Conservation (phyloP, 106 monocot genomes). For the Platanthera zijinensis region DNA sequence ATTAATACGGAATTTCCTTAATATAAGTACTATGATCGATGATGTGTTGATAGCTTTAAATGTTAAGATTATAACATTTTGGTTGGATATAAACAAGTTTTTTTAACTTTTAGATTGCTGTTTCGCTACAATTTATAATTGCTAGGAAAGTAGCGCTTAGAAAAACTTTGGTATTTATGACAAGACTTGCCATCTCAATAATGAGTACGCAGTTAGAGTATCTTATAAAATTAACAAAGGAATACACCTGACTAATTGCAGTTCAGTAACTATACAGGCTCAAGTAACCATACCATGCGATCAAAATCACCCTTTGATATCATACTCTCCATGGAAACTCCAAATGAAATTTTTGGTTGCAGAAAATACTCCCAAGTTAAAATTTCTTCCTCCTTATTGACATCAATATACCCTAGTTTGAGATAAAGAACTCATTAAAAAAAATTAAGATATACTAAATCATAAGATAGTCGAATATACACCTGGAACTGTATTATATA, state of each 20-base stretch:
- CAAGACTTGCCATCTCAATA: no score
- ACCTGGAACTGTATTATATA: slow-evolving; percentile 60
- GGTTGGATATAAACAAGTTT: no score
- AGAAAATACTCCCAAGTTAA: slow-evolving; percentile 62
- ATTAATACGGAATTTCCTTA: no score
- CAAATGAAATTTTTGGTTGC: slow-evolving; percentile 46
- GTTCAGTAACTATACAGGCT: neutral
- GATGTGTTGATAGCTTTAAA: no score
- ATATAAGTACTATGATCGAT: no score
- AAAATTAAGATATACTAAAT: slow-evolving; percentile 1
- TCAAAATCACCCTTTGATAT: slow-evolving; percentile 24
- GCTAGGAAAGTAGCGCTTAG: no score
- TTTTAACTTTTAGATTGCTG: no score
- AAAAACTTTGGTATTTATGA: no score
- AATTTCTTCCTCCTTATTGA: slow-evolving; percentile 76
- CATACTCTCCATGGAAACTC: slow-evolving; percentile 44
- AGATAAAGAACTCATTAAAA: neutral
- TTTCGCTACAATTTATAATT: no score
- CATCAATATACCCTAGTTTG: slow-evolving; percentile 46
- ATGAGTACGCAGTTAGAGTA: no score
- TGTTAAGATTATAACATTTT: no score
- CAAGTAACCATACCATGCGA: slow-evolving; percentile 37
- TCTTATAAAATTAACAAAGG: no score
- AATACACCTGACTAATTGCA: neutral
- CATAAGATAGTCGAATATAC: slow-evolving; percentile 1